These are phyloP conservation scores for Aspergillus intermedius DNA, from an alignment of 2,329 filamentous ascomycete genomes.

Conservation along the genomic window DNA sequence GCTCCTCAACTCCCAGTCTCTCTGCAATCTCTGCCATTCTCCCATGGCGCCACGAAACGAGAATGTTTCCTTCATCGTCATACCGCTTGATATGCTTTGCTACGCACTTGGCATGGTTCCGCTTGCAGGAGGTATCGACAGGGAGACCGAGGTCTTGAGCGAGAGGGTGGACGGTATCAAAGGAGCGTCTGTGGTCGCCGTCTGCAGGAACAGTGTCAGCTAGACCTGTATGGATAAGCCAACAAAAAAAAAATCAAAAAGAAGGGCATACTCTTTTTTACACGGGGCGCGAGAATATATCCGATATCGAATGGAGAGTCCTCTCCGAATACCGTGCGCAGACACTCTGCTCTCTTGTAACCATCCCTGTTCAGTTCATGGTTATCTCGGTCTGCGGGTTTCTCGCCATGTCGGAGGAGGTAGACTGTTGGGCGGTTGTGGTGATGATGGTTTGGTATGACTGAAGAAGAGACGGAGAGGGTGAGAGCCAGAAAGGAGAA, in stretches of 20 bases:
- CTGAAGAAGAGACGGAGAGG: conserved; percentile 3
- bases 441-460: background rate
- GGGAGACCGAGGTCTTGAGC: conserved; percentile 20
- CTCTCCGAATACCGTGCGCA: conserved; percentile 20
- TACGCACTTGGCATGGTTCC: conserved; percentile 18
- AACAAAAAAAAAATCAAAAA: background rate
- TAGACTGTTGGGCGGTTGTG: conserved; percentile 17
- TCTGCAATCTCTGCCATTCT: conserved; percentile 18
- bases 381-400: conserved; percentile 16
- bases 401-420: conserved; percentile 27
- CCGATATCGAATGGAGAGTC: conserved; percentile 19
- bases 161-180: conserved; percentile 21
- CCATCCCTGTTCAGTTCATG: conserved; percentile 20
- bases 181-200: conserved; percentile 13
- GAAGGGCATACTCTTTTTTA: conserved; percentile 16
- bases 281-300: conserved; percentile 22
- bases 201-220: conserved; percentile 5
- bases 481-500: background rate
- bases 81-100: conserved; percentile 13
- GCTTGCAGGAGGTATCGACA: conserved; percentile 22
- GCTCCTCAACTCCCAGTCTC: conserved; percentile 14
- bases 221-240: background rate
- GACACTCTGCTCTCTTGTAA: conserved; percentile 20
- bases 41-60: conserved; percentile 24
- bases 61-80: conserved; percentile 20